Percentiles rank a stretch among this genome's conserved stretches.
Conservation (phyloP, 352 stramenopile species). For the Phytophthora quininea region DNA sequence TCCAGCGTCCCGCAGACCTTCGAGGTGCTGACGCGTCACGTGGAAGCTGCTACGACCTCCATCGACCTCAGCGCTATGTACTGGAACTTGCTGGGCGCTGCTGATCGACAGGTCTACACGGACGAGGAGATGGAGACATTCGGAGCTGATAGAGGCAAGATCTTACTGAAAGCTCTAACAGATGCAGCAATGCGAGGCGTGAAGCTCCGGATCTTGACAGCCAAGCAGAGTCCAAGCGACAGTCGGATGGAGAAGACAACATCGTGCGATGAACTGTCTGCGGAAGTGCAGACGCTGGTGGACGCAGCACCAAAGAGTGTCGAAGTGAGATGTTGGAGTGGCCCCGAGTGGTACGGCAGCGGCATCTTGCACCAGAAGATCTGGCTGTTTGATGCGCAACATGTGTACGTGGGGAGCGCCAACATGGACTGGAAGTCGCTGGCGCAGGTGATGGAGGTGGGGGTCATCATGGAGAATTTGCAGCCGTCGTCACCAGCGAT, state of each 20-base stretch:
- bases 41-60: conserved; percentile 42
- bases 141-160: conserved; percentile 55
- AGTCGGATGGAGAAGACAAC: conserved; percentile 28
- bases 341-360: conserved; percentile 70
- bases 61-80: conserved; percentile 89
- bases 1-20: conserved; percentile 51
- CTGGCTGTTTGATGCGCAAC: conserved; percentile 68
- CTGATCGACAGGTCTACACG: conserved; percentile 60
- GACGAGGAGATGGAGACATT: conserved; percentile 63
- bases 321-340: conserved; percentile 65
- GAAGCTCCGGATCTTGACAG: conserved; percentile 58
- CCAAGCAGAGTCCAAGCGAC: conserved; percentile 17
- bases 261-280: conserved; percentile 48
- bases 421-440: conserved; percentile 91
- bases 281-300: conserved; percentile 60
- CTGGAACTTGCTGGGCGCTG: conserved; percentile 74
- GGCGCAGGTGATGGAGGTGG: conserved; percentile 86
- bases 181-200: conserved; percentile 60
- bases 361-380: conserved; percentile 88
- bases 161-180: conserved; percentile 59
- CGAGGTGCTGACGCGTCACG: conserved; percentile 49
- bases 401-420: conserved; percentile 80
- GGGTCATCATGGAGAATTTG: conserved; percentile 64
- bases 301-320: conserved; percentile 40
- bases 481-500: conserved; percentile 38